These are phyloP conservation scores for Cladosporium sp. DNA, from an alignment of 2,329 filamentous ascomycete species.

Conservation along the genomic window DNA sequence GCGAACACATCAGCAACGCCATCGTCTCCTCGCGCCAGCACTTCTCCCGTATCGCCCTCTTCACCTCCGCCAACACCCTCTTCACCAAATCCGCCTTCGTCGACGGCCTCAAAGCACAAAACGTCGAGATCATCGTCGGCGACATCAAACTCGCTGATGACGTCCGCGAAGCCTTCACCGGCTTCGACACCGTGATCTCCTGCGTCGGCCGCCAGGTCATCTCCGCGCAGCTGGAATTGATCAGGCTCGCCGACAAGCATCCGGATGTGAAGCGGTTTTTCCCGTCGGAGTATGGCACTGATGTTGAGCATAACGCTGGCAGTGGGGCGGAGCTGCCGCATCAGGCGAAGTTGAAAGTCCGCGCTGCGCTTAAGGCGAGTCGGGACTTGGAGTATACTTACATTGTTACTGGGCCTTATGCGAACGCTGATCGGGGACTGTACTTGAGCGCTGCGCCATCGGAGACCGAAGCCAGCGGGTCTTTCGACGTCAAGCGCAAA, in stretches of 20 bases:
- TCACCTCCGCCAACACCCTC: constrained; percentile 57
- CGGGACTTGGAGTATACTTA: constrained; percentile 55
- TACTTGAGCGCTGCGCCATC: constrained; percentile 54
- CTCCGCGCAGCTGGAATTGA: constrained; percentile 61
- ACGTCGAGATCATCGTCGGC: constrained; percentile 59
- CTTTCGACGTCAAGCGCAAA: constrained; percentile 60
- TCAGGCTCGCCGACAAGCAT: constrained; percentile 59
- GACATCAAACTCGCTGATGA: constrained; percentile 56
- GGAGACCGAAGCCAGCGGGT: constrained; percentile 50
- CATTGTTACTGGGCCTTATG: constrained; percentile 70
- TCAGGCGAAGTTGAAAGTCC: constrained; percentile 69
- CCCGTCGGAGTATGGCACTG: constrained; percentile 68
- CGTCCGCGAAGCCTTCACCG: constrained; percentile 57
- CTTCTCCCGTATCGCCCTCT: constrained; percentile 57
- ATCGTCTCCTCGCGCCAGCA: constrained; percentile 49
- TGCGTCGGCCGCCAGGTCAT: constrained; percentile 66
- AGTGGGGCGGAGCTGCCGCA: constrained; percentile 67
- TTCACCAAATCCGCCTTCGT: constrained; percentile 54
- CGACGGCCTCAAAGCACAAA: constrained; percentile 48
- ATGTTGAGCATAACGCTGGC: constrained; percentile 57
- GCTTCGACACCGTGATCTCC: constrained; percentile 66
- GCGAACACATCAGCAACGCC: constrained; percentile 54
- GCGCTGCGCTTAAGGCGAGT: constrained; percentile 48
- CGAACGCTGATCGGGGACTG: constrained; percentile 51
- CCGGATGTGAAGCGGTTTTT: constrained; percentile 63